Base-by-base conservation (phyloP, 176 grass and related monocot species). In the Carex scoparia region DNA sequence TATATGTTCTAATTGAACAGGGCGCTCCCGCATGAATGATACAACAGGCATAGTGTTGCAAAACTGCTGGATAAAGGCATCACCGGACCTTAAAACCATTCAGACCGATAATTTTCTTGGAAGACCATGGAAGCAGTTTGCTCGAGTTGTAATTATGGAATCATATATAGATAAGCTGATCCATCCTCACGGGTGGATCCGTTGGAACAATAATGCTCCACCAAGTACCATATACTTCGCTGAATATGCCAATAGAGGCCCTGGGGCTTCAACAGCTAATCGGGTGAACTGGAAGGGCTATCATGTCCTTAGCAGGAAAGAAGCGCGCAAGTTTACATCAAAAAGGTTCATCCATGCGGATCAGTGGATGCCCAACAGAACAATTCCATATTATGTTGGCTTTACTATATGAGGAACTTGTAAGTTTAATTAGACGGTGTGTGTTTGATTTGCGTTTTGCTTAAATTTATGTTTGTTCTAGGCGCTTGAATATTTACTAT, bases 211-310 rank as follows among this genome's bases (percentile, higher is more conserved):
- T 0, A 58, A 85, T 14, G 85, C 85, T 62, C 90, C 1, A 10
- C 12, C 85, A 55, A 88, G 92, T 69, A 94, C 93, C 48, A 84
- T 92, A 68, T 94, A 86, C 84, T 94, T 88, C 84, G 93, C 93
- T 6, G 93, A 94, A 89, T 94, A 85, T 87, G 84, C 48, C 58
- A 94, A 94, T 86, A 79, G 81, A 1, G 93, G 93, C 2, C 90
- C 93, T 10, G 93, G 93, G 5, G 81, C 93, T 16, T 82, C 85
- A 63, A 94, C 88, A 48, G 90, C 90, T 87, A 61, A 61, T 71
- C 85, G 93, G 76, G 93, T 94, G 10, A 94, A 53, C 2, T 94
- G 93, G 93, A 81, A 78, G 0, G 90, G 88, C 0, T 94, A 84
- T 83, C 93, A 69, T 19, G 86, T 94, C 83, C 92, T 94, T 70